Percentiles rank a stretch among this genome's conserved stretches.
Conservation (phyloP, 176 grass and related monocot species). For the Raddia guianensis region DNA sequence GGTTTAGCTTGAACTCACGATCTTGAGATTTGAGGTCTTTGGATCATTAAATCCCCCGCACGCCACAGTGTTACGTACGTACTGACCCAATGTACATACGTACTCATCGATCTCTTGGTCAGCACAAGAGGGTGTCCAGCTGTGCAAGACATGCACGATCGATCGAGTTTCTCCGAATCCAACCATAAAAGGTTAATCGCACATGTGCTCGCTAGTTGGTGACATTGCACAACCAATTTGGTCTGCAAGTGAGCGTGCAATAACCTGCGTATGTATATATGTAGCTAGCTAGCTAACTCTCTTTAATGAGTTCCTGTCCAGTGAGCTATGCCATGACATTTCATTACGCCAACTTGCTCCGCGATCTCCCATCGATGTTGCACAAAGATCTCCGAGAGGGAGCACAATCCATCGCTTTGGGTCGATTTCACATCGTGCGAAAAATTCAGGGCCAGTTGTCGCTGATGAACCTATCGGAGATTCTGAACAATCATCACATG, state of each 20-base stretch:
- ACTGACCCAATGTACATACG: neutral
- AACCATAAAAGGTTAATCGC: neutral
- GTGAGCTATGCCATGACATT: conserved; percentile 6
- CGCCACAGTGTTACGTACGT: neutral
- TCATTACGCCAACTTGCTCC: neutral
- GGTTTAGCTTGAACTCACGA: too few species aligned
- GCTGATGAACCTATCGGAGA: neutral
- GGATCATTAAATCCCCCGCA: too few species aligned
- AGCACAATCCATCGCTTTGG: conserved; percentile 14
- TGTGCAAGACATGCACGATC: neutral
- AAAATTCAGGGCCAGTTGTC: conserved; percentile 13
- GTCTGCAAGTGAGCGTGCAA: conserved; percentile 3
- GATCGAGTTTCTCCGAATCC: neutral
- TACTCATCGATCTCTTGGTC: neutral
- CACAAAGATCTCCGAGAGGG: conserved; percentile 15
- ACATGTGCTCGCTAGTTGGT: conserved; percentile 17
- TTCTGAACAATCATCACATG: neutral
- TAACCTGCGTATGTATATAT: neutral
- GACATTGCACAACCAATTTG: neutral
- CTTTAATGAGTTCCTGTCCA: neutral
- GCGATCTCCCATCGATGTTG: neutral
- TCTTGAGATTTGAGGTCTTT: too few species aligned
- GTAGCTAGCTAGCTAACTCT: neutral
- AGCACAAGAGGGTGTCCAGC: neutral
- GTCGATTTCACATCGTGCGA: conserved; percentile 19